Conservation (phyloP, 1,284 basidiomycete species). For the Malassezia sp. region DNA sequence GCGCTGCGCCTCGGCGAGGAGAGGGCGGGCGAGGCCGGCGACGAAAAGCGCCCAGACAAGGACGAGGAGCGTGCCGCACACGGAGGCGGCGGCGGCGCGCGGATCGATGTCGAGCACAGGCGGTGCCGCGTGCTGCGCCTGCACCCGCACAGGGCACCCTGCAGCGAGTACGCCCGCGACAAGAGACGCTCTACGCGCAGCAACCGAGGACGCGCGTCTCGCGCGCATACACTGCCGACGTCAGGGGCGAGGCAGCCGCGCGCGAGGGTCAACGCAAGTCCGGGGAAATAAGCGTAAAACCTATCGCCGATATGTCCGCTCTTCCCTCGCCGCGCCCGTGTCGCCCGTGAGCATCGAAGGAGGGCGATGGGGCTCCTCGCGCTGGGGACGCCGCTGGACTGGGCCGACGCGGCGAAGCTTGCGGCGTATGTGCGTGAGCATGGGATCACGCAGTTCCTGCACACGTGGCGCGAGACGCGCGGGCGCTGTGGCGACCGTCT, state of each 20-base stretch:
- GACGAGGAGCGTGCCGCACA: no score
- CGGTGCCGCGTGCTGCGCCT: no score
- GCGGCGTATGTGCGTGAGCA: constrained; percentile 83
- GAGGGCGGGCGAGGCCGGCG: no score
- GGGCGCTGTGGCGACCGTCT: constrained; percentile 80
- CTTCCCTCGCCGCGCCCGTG: background rate
- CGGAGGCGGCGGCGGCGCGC: no score
- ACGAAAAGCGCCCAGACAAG: no score
- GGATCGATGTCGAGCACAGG: no score
- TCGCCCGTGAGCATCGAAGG: background rate
- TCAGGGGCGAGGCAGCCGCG: no score
- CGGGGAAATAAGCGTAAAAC: constrained; percentile 2
- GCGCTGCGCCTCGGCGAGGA: no score
- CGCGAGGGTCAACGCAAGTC: no score
- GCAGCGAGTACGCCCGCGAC: no score
- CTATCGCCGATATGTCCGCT: background rate
- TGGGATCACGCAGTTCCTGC: constrained; percentile 87
- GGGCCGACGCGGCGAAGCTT: constrained; percentile 67
- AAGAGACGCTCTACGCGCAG: background rate
- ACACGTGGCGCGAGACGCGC: constrained; percentile 84
- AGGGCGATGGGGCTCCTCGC: constrained; percentile 75
- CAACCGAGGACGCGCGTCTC: background rate
- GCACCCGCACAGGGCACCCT: no score
- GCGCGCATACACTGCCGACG: no score
- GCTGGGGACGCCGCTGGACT: constrained; percentile 83